These are phyloP conservation scores for Bacterosira constricta DNA, from an alignment of 108 stramenopile species.

Conservation along the genomic window DNA sequence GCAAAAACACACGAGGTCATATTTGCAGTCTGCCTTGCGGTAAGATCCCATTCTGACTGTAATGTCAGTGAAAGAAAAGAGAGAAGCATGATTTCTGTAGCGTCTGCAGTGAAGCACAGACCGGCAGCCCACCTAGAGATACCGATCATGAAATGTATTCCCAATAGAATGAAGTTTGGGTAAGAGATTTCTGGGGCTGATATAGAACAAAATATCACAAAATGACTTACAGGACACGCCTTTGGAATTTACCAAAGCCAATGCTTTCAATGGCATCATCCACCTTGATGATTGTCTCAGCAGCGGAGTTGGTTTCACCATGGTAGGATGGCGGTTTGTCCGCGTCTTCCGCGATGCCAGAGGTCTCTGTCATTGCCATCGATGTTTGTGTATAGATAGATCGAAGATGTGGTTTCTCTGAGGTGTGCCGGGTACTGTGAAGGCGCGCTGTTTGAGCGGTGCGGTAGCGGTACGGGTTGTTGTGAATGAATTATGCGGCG, in stretches of 20 bases:
- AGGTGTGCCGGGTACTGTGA: no score
- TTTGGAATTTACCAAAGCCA: constrained; percentile 75
- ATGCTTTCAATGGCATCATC: constrained; percentile 80
- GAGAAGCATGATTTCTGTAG: constrained; percentile 78
- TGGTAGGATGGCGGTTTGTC: neutral
- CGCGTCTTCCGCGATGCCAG: neutral
- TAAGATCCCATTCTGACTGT: constrained; percentile 71
- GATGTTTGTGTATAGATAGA: neutral
- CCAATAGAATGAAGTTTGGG: no score
- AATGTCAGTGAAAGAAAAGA: constrained; percentile 72
- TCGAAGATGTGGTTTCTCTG: neutral
- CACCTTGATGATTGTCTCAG: constrained; percentile 17
- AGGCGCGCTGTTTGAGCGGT: no score
- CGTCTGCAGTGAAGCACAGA: constrained; percentile 85
- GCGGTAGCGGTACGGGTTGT: no score
- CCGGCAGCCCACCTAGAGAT: constrained; percentile 78
- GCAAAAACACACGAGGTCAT: constrained; percentile 76
- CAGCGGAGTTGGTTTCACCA: neutral
- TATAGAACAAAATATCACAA: no score
- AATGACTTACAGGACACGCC: constrained; percentile 56
- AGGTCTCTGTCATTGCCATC: neutral
- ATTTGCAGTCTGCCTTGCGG: constrained; percentile 53
- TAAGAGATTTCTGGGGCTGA: no score
- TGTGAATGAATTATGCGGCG: no score
- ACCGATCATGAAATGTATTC: no score